phyloP scores from a whole-genome alignment of 116 monocot genomes.

The Phalaenopsis hybrid region DNA sequence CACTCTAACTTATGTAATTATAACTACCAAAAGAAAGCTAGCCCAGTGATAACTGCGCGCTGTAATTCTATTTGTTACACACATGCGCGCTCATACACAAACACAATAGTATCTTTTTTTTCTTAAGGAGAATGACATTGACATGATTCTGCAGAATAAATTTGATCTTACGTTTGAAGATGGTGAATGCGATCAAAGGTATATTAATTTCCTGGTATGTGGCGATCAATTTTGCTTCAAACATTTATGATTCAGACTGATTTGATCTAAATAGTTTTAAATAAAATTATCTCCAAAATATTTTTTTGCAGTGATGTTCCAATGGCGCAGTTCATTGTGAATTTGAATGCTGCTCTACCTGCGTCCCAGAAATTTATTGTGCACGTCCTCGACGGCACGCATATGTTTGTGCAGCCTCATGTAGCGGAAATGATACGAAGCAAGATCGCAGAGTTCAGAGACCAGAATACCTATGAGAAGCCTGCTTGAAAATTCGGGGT shows the following conservation, averaged over 20 bases:
- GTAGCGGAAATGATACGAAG: slow-evolving; percentile 36
- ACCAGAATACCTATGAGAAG: slow-evolving; percentile 57
- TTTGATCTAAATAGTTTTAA: not conserved
- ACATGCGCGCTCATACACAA: no score
- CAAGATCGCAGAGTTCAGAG: slow-evolving; percentile 47
- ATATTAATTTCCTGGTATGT: slow-evolving; percentile 52
- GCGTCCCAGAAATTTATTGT: slow-evolving; percentile 44
- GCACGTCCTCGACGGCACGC: slow-evolving; percentile 44
- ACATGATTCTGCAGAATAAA: not conserved
- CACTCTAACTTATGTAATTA: no score
- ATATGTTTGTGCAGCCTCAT: slow-evolving; percentile 55
- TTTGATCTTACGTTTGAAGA: slow-evolving; percentile 3
- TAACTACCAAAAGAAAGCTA: no score
- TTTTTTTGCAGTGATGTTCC: slow-evolving; percentile 35
- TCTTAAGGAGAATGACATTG: no score
- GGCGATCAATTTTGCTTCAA: not conserved
- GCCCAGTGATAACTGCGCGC: no score
- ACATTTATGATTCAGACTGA: not conserved
- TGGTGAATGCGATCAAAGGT: slow-evolving; percentile 64
- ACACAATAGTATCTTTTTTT: no score
- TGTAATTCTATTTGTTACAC: no score
- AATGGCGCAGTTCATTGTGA: slow-evolving; percentile 54
- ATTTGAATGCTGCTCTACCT: slow-evolving; percentile 40
- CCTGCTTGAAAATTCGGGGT: slow-evolving; percentile 14
- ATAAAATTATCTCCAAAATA: not conserved